Base-by-base conservation (phyloP, 2,329 filamentous ascomycete genomes). In the Ophiostoma sp. region DNA sequence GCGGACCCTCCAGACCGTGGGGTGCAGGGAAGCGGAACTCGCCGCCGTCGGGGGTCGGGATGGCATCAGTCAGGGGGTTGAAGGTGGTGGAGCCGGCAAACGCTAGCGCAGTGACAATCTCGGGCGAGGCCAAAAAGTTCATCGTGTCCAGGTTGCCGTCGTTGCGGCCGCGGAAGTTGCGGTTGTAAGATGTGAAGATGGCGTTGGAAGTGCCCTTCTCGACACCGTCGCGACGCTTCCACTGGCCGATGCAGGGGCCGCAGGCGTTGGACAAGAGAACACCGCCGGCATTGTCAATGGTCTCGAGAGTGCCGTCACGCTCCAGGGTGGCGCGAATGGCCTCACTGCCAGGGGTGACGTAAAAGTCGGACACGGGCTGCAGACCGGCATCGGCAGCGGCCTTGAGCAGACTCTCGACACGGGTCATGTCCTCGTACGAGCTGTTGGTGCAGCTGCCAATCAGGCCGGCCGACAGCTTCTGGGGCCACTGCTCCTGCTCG, bases 361-460 rank as follows among this genome's bases (percentile, higher is more conserved):
- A 97, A 81, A 99, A 97, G 77, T 94, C 91, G 2, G 92, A 88
- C 76, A 90, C 92, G 54, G 95, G 93, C 82, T 93, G 92, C 72
- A 99, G 84, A 20, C 95, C 95, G n/a, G 93, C 95, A 71, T 89
- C 88, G 68, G 89, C 86, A 11, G 95, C 95, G 79, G 97, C 94
- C 80, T 94, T 94, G 71, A 98, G 92, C 70, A 99, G 87, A 77
- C 93, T 89, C 81, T 97, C 94, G 17, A 94, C 92, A 72, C 94
- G 90, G 48, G 94, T 96, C 95, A 99, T 99, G 79, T 99, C 95
- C 81, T 97, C 91, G 79, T 98, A 99, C 1, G 95, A 98, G 79
- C 92, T 96, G 85, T 99, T 99, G 68, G 95, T 99, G 84, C 95
- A 99, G 82, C 93, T 97, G 72, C 95, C 95, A 77, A 99, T 99